These are phyloP conservation scores for Sapria himalayana DNA, from an alignment of 345 rosid species.

Conservation along the genomic window DNA sequence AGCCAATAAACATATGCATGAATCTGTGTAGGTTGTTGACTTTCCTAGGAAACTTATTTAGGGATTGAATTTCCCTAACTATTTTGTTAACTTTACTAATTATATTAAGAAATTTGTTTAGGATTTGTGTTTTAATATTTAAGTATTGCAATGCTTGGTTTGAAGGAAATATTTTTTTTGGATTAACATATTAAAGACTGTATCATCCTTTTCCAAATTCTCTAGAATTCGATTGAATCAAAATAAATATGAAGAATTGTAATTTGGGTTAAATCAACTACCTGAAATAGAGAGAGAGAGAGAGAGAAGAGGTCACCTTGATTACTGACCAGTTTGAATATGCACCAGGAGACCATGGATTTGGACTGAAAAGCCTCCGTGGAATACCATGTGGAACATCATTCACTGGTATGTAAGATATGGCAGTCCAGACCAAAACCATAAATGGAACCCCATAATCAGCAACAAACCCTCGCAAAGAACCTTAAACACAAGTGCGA, in stretches of 20 bases:
- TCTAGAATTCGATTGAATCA: neutral
- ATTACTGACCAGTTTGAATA: slow-evolving; percentile 73
- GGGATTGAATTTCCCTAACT: too few relatives aligned
- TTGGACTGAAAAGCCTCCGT: slow-evolving; percentile 88
- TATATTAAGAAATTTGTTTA: too few relatives aligned
- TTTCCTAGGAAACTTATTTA: too few relatives aligned
- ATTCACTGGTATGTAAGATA: slow-evolving; percentile 49
- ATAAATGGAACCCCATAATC: slow-evolving; percentile 88
- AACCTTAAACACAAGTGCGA: slow-evolving; percentile 23
- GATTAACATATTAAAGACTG: too few relatives aligned
- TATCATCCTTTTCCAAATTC: slow-evolving; percentile 3
- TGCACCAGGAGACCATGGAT: slow-evolving; percentile 91
- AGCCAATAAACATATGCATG: too few relatives aligned
- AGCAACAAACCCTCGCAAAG: slow-evolving; percentile 61
- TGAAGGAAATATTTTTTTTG: too few relatives aligned
- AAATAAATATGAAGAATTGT: neutral
- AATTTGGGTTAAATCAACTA: too few relatives aligned
- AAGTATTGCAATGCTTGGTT: too few relatives aligned
- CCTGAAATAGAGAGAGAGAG: too few relatives aligned
- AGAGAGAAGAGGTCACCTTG: slow-evolving; percentile 35
- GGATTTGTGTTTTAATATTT: too few relatives aligned
- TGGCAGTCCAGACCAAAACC: slow-evolving; percentile 76
- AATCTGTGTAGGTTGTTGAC: too few relatives aligned
- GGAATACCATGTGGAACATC: slow-evolving; percentile 72
- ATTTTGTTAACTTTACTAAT: too few relatives aligned